Conservation (phyloP, 805 yeast genomes). For the Candida railenensis region DNA sequence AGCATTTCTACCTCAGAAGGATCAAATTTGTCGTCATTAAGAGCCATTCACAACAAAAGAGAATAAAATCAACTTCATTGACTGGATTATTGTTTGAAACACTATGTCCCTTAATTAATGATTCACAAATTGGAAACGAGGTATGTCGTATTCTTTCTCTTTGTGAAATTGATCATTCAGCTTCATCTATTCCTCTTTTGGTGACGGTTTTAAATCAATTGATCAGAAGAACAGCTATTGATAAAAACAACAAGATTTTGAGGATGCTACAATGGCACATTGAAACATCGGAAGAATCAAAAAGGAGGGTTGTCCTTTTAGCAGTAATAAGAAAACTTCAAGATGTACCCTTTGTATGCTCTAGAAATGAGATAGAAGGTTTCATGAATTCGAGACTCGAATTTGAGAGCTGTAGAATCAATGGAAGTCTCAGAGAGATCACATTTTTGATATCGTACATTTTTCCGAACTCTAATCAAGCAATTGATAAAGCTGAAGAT, state of each 20-base stretch:
- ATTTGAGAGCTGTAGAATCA: not conserved
- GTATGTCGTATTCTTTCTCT: conserved; percentile 20
- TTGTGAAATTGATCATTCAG: not conserved
- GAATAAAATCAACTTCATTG: conserved; percentile 17
- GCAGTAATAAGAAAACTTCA: not conserved
- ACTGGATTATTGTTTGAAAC: conserved; percentile 15
- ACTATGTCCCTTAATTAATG: conserved; percentile 20
- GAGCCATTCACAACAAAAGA: not conserved
- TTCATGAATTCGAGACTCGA: not conserved
- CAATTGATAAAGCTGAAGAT: not conserved
- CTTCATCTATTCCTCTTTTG: not conserved
- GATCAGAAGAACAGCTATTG: not conserved
- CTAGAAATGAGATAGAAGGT: not conserved
- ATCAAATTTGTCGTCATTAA: conserved; percentile 24
- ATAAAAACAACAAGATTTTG: not conserved
- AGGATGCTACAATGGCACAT: not conserved
- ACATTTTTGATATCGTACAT: not conserved
- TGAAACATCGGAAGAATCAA: not conserved
- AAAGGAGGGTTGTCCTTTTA: not conserved
- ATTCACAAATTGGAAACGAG: conserved; percentile 19
- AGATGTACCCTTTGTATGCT: not conserved
- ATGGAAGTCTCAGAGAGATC: not conserved
- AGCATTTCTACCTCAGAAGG: conserved; percentile 26
- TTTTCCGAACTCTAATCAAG: conserved; percentile 8
- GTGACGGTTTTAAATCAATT: not conserved